Evolutionary conservation across 2,329 filamentous ascomycete genomes (phyloP).

Genomic region (Penicillium hesseltinei): DNA sequence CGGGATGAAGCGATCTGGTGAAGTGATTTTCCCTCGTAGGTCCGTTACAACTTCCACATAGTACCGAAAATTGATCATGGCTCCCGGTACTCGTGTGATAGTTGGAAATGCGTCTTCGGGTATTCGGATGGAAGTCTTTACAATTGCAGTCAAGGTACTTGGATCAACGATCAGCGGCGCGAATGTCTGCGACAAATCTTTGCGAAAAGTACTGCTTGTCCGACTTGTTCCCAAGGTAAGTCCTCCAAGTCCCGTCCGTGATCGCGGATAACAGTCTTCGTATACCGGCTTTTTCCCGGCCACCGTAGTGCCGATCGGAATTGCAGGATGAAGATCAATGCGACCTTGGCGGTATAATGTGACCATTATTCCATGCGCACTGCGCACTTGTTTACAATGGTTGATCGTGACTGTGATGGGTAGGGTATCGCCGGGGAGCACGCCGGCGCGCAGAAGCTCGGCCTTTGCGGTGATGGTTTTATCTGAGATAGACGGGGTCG

Average conservation of each 20-base stretch:
- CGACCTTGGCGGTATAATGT: constrained; percentile 88
- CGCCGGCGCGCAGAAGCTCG: constrained; percentile 78
- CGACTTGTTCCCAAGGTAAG: constrained; percentile 82
- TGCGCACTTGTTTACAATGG: constrained; percentile 86
- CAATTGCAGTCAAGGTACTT: constrained; percentile 68
- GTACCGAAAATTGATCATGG: constrained; percentile 94
- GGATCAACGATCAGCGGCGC: constrained; percentile 88
- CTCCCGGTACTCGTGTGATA: constrained; percentile 82
- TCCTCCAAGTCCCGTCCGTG: constrained; percentile 79
- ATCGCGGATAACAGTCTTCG: constrained; percentile 83
- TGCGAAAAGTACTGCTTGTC: constrained; percentile 89
- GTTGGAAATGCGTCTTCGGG: constrained; percentile 91
- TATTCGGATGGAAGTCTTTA: constrained; percentile 79
- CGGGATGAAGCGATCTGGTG: constrained; percentile 66
- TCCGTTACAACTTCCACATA: constrained; percentile 91
- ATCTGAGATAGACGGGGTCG: constrained; percentile 57
- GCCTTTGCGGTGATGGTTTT: constrained; percentile 84
- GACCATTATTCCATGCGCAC: constrained; percentile 86
- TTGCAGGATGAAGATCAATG: constrained; percentile 73
- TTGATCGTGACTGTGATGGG: constrained; percentile 77
- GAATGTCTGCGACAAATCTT: constrained; percentile 86
- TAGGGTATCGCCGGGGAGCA: constrained; percentile 78
- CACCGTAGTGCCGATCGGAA: constrained; percentile 59
- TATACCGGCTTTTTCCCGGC: constrained; percentile 69
- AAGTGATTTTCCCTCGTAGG: constrained; percentile 78